phyloP scores from a whole-genome alignment of 2,329 filamentous ascomycete genomes.

The Trichophyton mentagrophytes region DNA sequence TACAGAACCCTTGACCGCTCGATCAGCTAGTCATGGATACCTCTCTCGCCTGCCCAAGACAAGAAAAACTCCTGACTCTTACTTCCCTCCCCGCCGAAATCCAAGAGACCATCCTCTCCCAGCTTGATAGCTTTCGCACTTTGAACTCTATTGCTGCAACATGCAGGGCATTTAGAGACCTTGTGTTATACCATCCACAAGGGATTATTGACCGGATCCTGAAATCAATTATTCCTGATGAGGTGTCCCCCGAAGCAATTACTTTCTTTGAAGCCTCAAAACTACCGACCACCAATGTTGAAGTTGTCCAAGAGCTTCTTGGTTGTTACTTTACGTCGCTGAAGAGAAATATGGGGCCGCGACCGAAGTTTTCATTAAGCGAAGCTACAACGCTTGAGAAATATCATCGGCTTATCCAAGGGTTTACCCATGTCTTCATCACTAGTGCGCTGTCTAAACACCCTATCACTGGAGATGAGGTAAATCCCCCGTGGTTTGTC shows the following conservation, averaged over 20 bases:
- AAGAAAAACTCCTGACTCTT: background rate
- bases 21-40: background rate
- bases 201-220: background rate
- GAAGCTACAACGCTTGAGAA: background rate
- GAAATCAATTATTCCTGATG: background rate
- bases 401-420: background rate
- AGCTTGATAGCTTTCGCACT: background rate
- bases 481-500: background rate
- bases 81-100: background rate
- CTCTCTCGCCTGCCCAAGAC: background rate
- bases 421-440: background rate
- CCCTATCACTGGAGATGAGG: background rate
- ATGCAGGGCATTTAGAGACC: background rate
- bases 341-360: no score
- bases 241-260: background rate
- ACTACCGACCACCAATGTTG: background rate
- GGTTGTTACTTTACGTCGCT: background rate
- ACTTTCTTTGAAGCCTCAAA: background rate
- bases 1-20: background rate
- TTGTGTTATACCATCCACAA: background rate
- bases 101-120: background rate
- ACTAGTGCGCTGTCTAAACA: background rate
- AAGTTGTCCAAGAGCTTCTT: background rate
- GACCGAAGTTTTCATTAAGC: background rate
- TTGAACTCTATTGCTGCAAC: background rate